Evolutionary conservation across 306 rosid species (phyloP).

Genomic region (Boehmeria nivea): DNA sequence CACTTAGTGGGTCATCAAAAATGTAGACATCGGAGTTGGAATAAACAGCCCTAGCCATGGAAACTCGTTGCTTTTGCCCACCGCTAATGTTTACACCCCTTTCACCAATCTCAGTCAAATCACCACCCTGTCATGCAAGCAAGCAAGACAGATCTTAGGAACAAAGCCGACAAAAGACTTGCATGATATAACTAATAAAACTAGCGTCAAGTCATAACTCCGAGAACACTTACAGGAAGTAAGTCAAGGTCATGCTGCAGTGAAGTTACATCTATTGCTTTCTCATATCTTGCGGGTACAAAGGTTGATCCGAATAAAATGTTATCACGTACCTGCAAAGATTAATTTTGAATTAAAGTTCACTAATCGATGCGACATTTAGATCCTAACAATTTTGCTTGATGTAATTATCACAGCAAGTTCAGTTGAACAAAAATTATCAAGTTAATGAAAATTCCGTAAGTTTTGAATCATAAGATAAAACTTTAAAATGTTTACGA

Average conservation of each 20-base stretch:
- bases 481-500: not conserved
- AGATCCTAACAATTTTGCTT: too few relatives aligned
- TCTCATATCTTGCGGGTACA: constrained; percentile 37
- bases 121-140: constrained; percentile 47
- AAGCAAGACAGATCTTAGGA: constrained; percentile 17
- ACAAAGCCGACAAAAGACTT: not conserved
- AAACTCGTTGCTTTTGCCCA: constrained; percentile 84
- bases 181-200: not conserved
- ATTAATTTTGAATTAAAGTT: not conserved
- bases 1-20: constrained; percentile 83
- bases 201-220: constrained; percentile 10
- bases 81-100: constrained; percentile 87
- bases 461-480: not conserved
- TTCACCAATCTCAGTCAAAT: constrained; percentile 88
- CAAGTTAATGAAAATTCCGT: not conserved
- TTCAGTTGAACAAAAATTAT: not conserved
- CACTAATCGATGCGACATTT: too few relatives aligned
- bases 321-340: constrained; percentile 44
- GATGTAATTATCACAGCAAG: too few relatives aligned
- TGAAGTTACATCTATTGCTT: constrained; percentile 40
- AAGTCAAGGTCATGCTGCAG: constrained; percentile 42
- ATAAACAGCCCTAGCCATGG: constrained; percentile 80
- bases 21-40: constrained; percentile 63
- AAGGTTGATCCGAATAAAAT: constrained; percentile 44
- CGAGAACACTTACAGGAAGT: constrained; percentile 31